Conservation (phyloP, 345 rosid species). For the Eutrema japonicum region DNA sequence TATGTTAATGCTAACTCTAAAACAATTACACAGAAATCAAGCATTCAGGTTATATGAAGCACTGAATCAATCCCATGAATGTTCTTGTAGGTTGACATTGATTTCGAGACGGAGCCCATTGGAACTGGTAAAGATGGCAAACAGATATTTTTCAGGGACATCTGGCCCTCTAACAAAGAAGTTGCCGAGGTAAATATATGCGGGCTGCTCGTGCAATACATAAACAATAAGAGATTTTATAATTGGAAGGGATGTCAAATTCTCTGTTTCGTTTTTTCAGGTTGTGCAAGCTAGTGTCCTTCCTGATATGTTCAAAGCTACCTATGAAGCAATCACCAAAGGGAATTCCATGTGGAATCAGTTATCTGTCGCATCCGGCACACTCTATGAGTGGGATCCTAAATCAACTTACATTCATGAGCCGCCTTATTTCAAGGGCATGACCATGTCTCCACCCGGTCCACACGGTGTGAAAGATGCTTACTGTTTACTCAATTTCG, state of each 20-base stretch:
- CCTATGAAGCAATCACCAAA: constrained; percentile 90
- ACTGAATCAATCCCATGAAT: not conserved
- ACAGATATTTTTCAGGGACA: constrained; percentile 75
- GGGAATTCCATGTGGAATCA: constrained; percentile 97
- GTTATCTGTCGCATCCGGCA: constrained; percentile 60
- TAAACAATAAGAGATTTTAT: not conserved
- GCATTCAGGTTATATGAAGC: not conserved
- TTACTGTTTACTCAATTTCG: constrained; percentile 88
- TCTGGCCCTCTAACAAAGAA: constrained; percentile 96
- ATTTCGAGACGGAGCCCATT: constrained; percentile 91
- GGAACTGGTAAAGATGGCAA: constrained; percentile 89
- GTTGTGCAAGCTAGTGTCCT: constrained; percentile 91
- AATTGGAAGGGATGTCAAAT: not conserved
- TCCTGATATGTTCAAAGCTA: constrained; percentile 93
- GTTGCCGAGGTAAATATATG: constrained; percentile 71
- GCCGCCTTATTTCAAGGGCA: constrained; percentile 93
- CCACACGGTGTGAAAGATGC: constrained; percentile 92
- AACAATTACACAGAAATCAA: not conserved
- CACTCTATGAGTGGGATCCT: constrained; percentile 80
- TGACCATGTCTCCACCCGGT: constrained; percentile 94
- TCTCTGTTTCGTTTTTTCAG: constrained; percentile 41
- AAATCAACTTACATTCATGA: constrained; percentile 96
- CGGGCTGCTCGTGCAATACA: not conserved
- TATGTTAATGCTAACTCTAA: constrained; percentile 39
- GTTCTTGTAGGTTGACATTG: constrained; percentile 76